A percentile compares a stretch with the other conserved stretches of the same genome.
phyloP scores from a whole-genome alignment of 1,284 basidiomycete species.

The Rhodotorula sp. region DNA sequence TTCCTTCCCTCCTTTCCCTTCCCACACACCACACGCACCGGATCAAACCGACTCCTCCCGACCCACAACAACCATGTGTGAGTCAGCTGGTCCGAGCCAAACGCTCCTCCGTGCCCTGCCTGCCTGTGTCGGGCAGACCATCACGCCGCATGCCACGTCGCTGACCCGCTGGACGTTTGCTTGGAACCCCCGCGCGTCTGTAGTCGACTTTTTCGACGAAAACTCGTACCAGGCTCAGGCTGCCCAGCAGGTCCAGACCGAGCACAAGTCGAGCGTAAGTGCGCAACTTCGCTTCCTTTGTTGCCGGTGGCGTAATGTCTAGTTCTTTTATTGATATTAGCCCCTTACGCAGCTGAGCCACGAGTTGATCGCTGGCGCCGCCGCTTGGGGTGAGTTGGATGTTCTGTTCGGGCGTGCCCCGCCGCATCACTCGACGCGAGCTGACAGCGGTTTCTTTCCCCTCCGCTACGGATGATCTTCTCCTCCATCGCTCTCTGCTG shows the following conservation, averaged over 20 bases:
- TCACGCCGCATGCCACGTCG: neutral
- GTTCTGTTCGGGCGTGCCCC: too few species aligned
- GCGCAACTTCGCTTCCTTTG: neutral
- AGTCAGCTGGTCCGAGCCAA: too few species aligned
- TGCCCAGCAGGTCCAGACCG: conserved; percentile 12
- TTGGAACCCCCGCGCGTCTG: neutral
- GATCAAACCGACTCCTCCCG: too few species aligned
- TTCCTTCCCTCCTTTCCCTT: too few species aligned
- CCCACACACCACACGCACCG: too few species aligned
- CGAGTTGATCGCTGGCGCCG: conserved; percentile 29
- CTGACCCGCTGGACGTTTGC: neutral
- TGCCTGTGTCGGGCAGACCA: too few species aligned
- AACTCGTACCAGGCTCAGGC: conserved; percentile 31
- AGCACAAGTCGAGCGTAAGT: conserved; percentile 1
- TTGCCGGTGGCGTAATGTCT: too few species aligned
- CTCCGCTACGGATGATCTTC: neutral
- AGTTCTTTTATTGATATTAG: too few species aligned
- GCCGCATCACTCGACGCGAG: too few species aligned
- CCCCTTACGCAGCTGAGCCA: conserved; percentile 15
- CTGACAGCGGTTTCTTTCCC: too few species aligned
- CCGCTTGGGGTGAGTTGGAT: conserved; percentile 13
- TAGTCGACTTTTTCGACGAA: conserved; percentile 16
- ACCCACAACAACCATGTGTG: too few species aligned
- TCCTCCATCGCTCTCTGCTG: neutral
- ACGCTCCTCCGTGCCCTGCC: too few species aligned